Evolutionary conservation across 1,284 basidiomycete species (phyloP), one percentile per base, ranked within the genome.

Genomic region (Boletellus deceptivus): DNA sequence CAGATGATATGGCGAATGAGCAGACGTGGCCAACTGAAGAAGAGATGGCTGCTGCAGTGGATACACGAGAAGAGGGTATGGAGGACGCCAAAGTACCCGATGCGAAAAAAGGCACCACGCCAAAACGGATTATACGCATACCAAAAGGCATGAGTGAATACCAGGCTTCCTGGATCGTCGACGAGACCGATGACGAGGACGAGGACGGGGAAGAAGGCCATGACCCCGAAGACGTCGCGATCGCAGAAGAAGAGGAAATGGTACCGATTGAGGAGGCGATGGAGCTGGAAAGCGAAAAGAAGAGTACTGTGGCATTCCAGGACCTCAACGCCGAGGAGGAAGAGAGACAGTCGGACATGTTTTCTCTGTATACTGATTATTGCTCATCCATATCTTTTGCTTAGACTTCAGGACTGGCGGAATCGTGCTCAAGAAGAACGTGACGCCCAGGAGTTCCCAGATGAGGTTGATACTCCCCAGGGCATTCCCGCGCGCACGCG

Each of bases 21-120:
- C 96, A 99, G 71, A 99, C 96, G 0, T 98, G 96, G 95, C 96
- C 96, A 0, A 98, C 94, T 0, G 94, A 98, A 67, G 96, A 98
- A 60, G 96, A 98, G 68, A 91, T 99, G 85, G 75, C 75, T 4
- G 74, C 69, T 4, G 70, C 64, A 1, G 62, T 54, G 37, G 11
- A 8, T 31, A 56, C 53, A 3, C 70, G 73, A 25, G 65, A 73
- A 54, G 63, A 68, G 54, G 49, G 49, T 7, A 48, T 52, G 43
- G 44, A 50, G 2, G 53, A 55, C 13, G 58, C 68, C 38, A 49
- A 62, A 8, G 64, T 88, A n/a, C 86, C 89, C 2, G 83, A 87
- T 53, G 86, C 86, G 0, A 69, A 63, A 44, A 73, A 72, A 16
- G 84, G 84, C 1, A 86, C 86, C 2, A 91, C 86, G 10, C 86